Evolutionary conservation across 345 rosid species (phyloP), one percentile per base, ranked within the genome.

Genomic region (Iberis pinnata): DNA sequence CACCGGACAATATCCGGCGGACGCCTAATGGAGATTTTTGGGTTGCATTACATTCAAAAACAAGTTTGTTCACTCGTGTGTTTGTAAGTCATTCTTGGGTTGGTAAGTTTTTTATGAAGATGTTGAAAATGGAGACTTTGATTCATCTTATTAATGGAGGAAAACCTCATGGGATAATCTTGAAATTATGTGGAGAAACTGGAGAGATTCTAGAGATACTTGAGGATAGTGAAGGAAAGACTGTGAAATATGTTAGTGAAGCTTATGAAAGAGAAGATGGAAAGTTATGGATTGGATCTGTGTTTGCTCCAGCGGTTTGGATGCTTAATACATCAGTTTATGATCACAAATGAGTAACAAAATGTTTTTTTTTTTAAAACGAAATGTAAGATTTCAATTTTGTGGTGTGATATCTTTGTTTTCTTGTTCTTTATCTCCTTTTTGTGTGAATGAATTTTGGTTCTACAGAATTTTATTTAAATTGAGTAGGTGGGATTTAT

Each of bases 251-350:
- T 51, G 66, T 76, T 1, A 83, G 95, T 59, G 92, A 86, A 70
- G 76, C 80, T 54, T 80, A 73, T 69, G 88, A 83, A 63, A 69
- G 70, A 37, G 68, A 76, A 41, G 80, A 81, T 9, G 68, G 68
- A 4, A 67, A 66, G 52, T 18, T 68, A 42, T 86, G 95, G 95
- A 26, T 82, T 2, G 95, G 82, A 0, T 82, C 90, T 17, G 76
- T 78, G 16, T 53, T 43, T 56, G 62, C 57, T 75, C 83, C 95
- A 6, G 76, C 70, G 24, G 20, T 82, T 47, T 84, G 75, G 54
- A 48, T 80, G 11, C 53, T 47, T 61, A 58, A 63, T 36, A 53
- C 38, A 18, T 45, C 54, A 15, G 54, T 45, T 26, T 63, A 6
- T 9, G 8, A 29, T 29, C 2, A 9, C 10, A 6, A 29, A 29